Base-by-base conservation (phyloP, 2,329 filamentous ascomycete genomes). In the Venturia aucupariae region DNA sequence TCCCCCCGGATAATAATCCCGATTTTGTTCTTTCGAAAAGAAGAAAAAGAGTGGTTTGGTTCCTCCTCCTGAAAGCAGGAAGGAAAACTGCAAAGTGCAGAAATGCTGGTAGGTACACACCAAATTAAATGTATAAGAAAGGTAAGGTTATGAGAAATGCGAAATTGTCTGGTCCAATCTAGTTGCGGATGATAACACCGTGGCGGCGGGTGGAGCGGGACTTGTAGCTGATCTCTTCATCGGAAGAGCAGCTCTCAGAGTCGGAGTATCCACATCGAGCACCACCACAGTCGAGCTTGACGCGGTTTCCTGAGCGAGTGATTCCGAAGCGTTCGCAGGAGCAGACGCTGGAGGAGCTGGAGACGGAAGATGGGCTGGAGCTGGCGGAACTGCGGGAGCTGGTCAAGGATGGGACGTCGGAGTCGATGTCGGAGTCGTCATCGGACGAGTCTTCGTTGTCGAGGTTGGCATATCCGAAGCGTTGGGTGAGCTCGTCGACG, bases 251-350 rank as follows among this genome's bases (percentile, higher is more conserved):
- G 63, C 80, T 84, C 67, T 82, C 84, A 67, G 89, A 86, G 72
- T 90, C 87, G 68, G 84, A 84, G 79, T 90, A 94, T 72, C 90
- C 90, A 79, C 93, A 97, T 75, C 90, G 88, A 67, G 86, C 82
- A 70, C 93, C 93, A 71, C 92, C 92, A 74, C 93, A 97, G 84
- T 97, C 92, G 76, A 97, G 86, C 84, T 93, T 94, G 84, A 97
- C 89, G 72, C 92, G 88, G 77, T 95, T 89, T 74, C 92, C 92
- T 76, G 88, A 87, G 79, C 92, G 90, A 68, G 92, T 97, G 81
- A 97, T 96, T 71, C 92, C 93, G 81, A 94, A 97, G 80, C 92
- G 90, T 78, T 97, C 91, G 80, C 93, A 97, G 68, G 88, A 92
- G 86, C 94, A 97, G 75, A 83, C 84, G 72, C 77, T 75, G 65